phyloP scores from a whole-genome alignment of 768 basidiomycete species.

The Asterophora lycoperdoides region DNA sequence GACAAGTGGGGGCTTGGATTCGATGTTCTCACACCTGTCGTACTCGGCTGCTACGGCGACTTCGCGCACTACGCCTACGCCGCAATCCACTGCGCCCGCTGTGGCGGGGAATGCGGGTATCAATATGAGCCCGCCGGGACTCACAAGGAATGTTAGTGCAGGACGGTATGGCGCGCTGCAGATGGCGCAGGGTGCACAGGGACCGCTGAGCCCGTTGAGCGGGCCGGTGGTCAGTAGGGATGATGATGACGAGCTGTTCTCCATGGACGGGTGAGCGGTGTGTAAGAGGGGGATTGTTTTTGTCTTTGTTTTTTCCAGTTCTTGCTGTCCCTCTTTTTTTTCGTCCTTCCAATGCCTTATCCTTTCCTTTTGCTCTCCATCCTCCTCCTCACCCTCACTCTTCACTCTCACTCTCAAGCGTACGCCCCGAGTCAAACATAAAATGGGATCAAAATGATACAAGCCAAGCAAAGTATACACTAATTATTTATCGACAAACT shows the following conservation, averaged over 20 bases:
- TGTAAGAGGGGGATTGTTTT: too few relatives aligned
- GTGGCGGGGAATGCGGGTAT: slow-evolving; percentile 10
- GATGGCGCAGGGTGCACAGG: slow-evolving; percentile 19
- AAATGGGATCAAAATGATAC: too few relatives aligned
- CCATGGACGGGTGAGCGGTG: slow-evolving; percentile 49
- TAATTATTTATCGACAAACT: too few relatives aligned
- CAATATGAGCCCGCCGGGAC: slow-evolving; percentile 31
- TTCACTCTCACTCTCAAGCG: too few relatives aligned
- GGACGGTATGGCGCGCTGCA: slow-evolving; percentile 28
- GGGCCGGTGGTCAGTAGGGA: slow-evolving; percentile 54
- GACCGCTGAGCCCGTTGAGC: slow-evolving; percentile 56
- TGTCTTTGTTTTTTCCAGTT: too few relatives aligned
- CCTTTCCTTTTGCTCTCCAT: too few relatives aligned
- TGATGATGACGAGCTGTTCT: slow-evolving; percentile 67
- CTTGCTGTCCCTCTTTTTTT: too few relatives aligned
- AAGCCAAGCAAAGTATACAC: too few relatives aligned
- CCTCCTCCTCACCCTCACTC: too few relatives aligned
- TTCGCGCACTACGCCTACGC: slow-evolving; percentile 14
- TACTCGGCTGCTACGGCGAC: slow-evolving; percentile 43
- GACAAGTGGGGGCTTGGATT: slow-evolving; percentile 31
- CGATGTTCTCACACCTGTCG: slow-evolving; percentile 52
- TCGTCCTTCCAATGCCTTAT: too few relatives aligned
- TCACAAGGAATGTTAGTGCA: slow-evolving; percentile 35
- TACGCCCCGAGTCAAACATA: too few relatives aligned
- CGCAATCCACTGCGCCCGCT: slow-evolving; percentile 4